These are phyloP conservation scores for Plasmodium falciparum DNA, from an alignment of 169 alveolate genomes.

Conservation along the genomic window DNA sequence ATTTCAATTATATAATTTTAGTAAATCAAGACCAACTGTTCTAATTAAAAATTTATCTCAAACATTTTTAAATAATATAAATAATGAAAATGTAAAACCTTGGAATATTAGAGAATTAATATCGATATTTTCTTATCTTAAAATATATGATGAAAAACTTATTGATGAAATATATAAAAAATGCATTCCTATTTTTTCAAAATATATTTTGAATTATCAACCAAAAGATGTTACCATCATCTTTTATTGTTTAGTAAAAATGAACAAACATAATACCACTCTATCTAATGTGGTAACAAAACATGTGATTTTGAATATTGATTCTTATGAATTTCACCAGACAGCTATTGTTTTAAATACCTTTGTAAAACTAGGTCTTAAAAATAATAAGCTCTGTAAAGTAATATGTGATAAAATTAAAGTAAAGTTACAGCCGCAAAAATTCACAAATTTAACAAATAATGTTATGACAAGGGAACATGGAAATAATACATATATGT, in stretches of 20 bases:
- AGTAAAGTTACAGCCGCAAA: not conserved
- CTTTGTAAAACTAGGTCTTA: conserved; percentile 36
- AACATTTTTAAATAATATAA: conserved; percentile 16
- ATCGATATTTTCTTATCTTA: conserved; percentile 45
- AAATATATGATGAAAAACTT: conserved; percentile 22
- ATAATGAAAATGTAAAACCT: conserved; percentile 2
- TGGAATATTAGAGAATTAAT: conserved; percentile 64
- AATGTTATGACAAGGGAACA: too few species aligned
- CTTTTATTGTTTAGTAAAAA: conserved; percentile 35
- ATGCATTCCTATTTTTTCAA: conserved; percentile 41
- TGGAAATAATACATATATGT: not conserved
- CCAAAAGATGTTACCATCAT: conserved; percentile 62
- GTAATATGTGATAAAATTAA: conserved; percentile 49
- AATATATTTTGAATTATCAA: conserved; percentile 23
- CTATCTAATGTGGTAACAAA: conserved; percentile 22
- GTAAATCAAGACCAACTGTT: conserved; percentile 26
- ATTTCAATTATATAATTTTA: conserved; percentile 42
- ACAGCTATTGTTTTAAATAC: conserved; percentile 46
- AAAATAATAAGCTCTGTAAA: conserved; percentile 52
- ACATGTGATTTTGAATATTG: conserved; percentile 25
- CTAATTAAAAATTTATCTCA: conserved; percentile 39
- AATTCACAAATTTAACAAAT: not conserved
- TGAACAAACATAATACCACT: conserved; percentile 43
- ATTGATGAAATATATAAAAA: conserved; percentile 20
- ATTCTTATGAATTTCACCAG: conserved; percentile 38